Evolutionary conservation across 1,139 yeast species (phyloP), one percentile per base, ranked within the genome.

Genomic region (Sugiyamaella xylanicola): DNA sequence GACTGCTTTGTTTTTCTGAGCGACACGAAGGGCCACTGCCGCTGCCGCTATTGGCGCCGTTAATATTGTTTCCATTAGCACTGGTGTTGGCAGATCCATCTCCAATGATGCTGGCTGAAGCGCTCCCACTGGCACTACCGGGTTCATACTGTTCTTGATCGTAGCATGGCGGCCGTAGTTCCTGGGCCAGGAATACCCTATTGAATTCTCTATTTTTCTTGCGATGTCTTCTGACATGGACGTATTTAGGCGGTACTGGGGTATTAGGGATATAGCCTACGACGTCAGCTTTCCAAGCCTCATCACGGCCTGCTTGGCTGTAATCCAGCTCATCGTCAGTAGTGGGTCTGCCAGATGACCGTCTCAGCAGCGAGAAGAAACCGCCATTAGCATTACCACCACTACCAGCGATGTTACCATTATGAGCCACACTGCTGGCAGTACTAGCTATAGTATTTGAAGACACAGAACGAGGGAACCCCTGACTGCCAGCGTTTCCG

Each of bases 111-210:
- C n/a, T n/a, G n/a, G n/a, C n/a, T n/a, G n/a, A n/a, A n/a, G n/a
- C n/a, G n/a, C n/a, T n/a, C n/a, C n/a, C 37, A 32, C 15, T n/a
- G 13, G 15, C 37, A 32, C 37, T 32, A 16, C 42, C 5, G 17
- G 39, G n/a, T 7, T 41, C 45, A 16, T 41, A 5, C 7, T 41
- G 17, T 11, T 16, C 45, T 13, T 41, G 17, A 21, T 21, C 27
- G 16, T 3, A 39, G 22, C 7, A 16, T 15, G 22, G 21, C 4
- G 42, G 42, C 22, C 29, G 45, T 58, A 91, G 73, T 69, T 90
- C 95, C 69, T 91, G 97, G 0, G 96, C 95, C 44, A 90, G 72
- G 63, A 91, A 89, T 49, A 90, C 68, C 57, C 86, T 74, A 61
- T 80, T 80, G 58, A 84, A 73, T 42, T 72, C 73, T 11, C 71